Base-by-base conservation (phyloP, 164 flowering plant species). In the Tetrastigma voinierianum region DNA sequence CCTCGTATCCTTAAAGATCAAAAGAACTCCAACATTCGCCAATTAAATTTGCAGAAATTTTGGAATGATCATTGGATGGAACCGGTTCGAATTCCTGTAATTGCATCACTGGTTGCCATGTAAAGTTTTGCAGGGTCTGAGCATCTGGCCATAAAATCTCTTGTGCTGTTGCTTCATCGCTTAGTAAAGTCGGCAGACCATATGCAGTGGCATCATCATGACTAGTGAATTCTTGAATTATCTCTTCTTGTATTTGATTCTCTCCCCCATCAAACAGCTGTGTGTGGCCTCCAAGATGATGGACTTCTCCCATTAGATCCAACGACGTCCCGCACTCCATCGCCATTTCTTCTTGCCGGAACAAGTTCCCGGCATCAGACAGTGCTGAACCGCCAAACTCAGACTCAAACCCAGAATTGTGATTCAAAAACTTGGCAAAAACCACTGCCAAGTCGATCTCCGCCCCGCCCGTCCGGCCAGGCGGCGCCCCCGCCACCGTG, bases 361-460 rank as follows among this genome's bases (percentile, higher is more conserved):
- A 45, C n/a, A 64, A n/a, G 48, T 57, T 62, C 25, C 48, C 53
- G 0, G 48, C 12, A 61, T 43, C 14, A 0, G 59, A 21, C 20
- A 66, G 43, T 24, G 65, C 67, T 13, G 57, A 60, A 12, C 21
- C 51, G 14, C 19, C 64, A 59, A 46, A 3, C 7, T 23, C 18
- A 6, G 59, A 52, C 61, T 46, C 73, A 20, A 48, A 23, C n/a
- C 52, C 48, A 4, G 77, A 24, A 15, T 64, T 66, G 9, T 72
- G 74, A 59, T 76, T 84, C 83, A 84, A 72, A 75, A 78, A 88
- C 65, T 73, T 83, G 17, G 93, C 82, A 15, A 83, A 84, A 61
- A 88, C 87, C n/a, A 44, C 77, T 0, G 85, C 86, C 2, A 85
- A 57, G 66, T 87, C 88, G 65, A 85, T 82, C n/a, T 75, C 77